A percentile compares a stretch with the other conserved stretches of the same genome.
These are phyloP conservation scores for Plasmodium malariae DNA, from an alignment of 169 alveolate species.

Conservation along the genomic window DNA sequence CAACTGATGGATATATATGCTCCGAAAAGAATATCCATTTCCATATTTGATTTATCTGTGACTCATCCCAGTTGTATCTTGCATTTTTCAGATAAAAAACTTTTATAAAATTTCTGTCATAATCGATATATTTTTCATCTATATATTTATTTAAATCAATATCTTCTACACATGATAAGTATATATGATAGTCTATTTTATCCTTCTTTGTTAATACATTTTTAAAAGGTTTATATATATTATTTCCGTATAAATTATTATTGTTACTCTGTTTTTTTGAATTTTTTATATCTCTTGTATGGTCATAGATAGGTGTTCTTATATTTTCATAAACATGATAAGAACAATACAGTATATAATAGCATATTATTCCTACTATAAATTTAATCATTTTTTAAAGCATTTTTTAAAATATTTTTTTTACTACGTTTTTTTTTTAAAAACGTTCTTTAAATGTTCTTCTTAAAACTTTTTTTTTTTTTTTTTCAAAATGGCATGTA, in stretches of 20 bases:
- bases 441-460: too few relatives aligned
- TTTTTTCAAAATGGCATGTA: too few relatives aligned
- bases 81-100: conserved; percentile 23
- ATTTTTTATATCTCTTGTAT: background rate
- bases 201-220: conserved; percentile 36
- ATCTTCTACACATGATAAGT: conserved; percentile 57
- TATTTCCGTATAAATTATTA: background rate
- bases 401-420: too few relatives aligned
- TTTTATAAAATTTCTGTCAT: conserved; percentile 33
- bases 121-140: conserved; percentile 23
- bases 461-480: too few relatives aligned
- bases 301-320: conserved; percentile 37
- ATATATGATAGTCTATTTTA: conserved; percentile 57
- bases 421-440: too few relatives aligned
- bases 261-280: background rate
- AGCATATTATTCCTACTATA: conserved; percentile 54
- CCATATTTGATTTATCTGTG: background rate
- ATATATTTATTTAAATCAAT: conserved; percentile 47
- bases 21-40: conserved; percentile 11
- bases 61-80: conserved; percentile 21
- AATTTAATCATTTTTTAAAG: conserved; percentile 42
- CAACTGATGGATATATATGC: conserved; percentile 12
- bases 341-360: conserved; percentile 39
- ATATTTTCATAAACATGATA: conserved; percentile 39
- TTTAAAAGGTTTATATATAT: conserved; percentile 23